Conservation (phyloP, 2,329 filamentous ascomycete genomes). For the Sclerotinia sclerotiorum region DNA sequence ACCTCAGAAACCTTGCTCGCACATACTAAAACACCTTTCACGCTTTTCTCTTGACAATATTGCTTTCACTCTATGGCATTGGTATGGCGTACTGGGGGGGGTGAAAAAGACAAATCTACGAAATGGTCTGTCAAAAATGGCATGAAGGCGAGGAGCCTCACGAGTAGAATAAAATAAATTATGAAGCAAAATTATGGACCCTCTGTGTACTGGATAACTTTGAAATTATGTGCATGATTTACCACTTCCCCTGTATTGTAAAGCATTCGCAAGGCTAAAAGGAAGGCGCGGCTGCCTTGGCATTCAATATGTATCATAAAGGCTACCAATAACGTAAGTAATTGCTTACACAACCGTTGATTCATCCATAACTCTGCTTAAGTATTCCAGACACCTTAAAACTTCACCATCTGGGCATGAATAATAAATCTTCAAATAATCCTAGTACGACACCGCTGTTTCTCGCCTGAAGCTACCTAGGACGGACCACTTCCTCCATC, state of each 20-base stretch:
- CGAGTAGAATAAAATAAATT: slow-evolving; percentile 20
- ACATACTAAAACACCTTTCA: slow-evolving; percentile 66
- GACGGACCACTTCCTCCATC: slow-evolving; percentile 20
- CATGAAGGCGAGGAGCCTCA: slow-evolving; percentile 21
- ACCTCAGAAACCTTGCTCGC: slow-evolving; percentile 91
- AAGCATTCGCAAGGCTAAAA: slow-evolving; percentile 14
- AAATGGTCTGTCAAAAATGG: slow-evolving; percentile 20
- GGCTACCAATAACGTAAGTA: slow-evolving; percentile 5
- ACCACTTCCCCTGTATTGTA: neutral
- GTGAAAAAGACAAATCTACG: slow-evolving; percentile 19
- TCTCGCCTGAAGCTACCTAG: slow-evolving; percentile 22
- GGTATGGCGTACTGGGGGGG: slow-evolving; percentile 26
- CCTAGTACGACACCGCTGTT: slow-evolving; percentile 20
- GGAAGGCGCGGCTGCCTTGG: slow-evolving; percentile 15
- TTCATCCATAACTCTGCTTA: neutral
- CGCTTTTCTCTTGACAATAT: slow-evolving; percentile 31
- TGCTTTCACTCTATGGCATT: slow-evolving; percentile 38
- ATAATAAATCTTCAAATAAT: slow-evolving; percentile 16
- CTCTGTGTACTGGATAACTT: neutral
- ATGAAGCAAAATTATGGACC: slow-evolving; percentile 15
- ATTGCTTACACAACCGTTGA: neutral
- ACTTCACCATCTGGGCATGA: slow-evolving; percentile 3
- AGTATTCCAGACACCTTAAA: neutral
- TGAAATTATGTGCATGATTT: neutral
- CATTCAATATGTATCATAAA: slow-evolving; percentile 4